Evolutionary conservation across 768 basidiomycete genomes (phyloP).

Genomic region (Lactarius psammicola): DNA sequence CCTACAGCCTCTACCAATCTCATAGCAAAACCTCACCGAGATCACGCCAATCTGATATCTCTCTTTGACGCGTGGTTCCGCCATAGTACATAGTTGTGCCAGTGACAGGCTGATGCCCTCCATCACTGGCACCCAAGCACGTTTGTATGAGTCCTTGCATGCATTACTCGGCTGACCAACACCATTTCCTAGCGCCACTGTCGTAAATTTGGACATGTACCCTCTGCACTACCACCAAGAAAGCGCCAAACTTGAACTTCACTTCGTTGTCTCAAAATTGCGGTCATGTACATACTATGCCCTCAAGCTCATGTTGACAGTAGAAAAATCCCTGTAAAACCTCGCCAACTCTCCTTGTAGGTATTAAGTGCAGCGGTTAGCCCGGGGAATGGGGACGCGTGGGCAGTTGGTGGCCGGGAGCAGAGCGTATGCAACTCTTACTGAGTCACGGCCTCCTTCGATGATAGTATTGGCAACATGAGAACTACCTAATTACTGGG

Average conservation of each 20-base stretch:
- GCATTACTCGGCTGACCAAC: background rate
- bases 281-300: background rate
- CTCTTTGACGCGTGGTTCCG: background rate
- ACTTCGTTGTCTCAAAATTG: background rate
- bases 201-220: constrained; percentile 3
- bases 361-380: too few species aligned
- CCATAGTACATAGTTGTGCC: background rate
- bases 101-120: constrained; percentile 7
- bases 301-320: background rate
- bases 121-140: background rate
- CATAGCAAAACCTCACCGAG: background rate
- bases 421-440: too few species aligned
- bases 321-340: background rate
- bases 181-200: background rate
- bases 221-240: too few species aligned
- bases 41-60: background rate
- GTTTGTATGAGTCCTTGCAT: background rate
- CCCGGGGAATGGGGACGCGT: too few species aligned
- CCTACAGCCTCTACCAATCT: background rate
- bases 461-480: too few species aligned
- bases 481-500: too few species aligned
- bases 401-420: too few species aligned
- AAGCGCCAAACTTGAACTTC: too few species aligned
- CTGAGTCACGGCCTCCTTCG: too few species aligned
- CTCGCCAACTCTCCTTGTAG: background rate